A percentile compares a stretch with the other conserved stretches of the same genome.
phyloP scores from a whole-genome alignment of 2,329 filamentous ascomycete genomes.

The Xylariaceae sp. region DNA sequence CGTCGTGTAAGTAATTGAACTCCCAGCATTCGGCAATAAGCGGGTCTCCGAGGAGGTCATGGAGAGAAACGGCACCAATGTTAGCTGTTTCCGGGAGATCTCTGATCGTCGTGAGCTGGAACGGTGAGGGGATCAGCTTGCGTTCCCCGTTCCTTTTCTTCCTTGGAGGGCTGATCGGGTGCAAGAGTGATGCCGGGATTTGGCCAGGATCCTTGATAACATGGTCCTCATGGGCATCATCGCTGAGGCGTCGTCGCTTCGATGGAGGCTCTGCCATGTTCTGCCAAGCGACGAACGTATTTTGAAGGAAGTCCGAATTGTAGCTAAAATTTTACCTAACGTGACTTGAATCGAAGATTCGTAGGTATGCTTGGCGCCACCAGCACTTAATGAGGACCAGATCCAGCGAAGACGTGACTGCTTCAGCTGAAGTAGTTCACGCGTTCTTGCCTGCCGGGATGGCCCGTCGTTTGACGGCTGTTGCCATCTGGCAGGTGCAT shows the following conservation, averaged over 20 bases:
- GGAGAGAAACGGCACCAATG: conserved; percentile 64
- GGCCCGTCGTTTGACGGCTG: too few species aligned
- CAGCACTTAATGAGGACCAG: not conserved
- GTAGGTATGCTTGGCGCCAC: not conserved
- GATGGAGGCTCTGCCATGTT: conserved; percentile 30
- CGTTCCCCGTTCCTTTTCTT: conserved; percentile 34
- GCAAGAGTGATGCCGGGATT: conserved; percentile 37
- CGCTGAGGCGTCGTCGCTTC: conserved; percentile 32
- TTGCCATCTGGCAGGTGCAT: too few species aligned
- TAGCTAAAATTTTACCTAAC: not conserved
- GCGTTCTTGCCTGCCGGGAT: too few species aligned
- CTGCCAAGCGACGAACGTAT: not conserved
- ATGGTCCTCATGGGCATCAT: conserved; percentile 12
- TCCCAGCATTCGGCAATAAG: conserved; percentile 73
- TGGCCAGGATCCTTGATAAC: conserved; percentile 4
- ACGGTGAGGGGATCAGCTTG: conserved; percentile 59
- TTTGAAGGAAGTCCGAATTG: not conserved
- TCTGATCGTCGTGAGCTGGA: conserved; percentile 70
- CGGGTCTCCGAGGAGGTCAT: conserved; percentile 72
- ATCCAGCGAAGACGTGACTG: too few species aligned
- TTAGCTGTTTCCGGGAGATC: conserved; percentile 65
- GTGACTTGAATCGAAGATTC: not conserved
- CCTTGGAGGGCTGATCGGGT: conserved; percentile 51
- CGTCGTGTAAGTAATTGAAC: conserved; percentile 69
- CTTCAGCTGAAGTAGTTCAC: too few species aligned